phyloP scores from a whole-genome alignment of 73 alveolate species.

The Tetrahymena malaccensis region DNA sequence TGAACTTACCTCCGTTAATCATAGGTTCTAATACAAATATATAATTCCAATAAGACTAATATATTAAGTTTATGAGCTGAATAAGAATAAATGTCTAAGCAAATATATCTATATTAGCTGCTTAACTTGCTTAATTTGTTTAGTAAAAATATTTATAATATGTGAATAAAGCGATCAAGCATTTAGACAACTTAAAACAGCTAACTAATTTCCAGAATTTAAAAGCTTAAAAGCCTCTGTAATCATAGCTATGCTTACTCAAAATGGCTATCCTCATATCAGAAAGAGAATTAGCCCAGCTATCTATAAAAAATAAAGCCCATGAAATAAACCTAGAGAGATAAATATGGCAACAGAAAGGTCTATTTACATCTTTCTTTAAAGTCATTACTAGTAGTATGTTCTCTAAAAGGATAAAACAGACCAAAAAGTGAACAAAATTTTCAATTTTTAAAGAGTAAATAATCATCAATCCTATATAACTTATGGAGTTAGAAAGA shows the following conservation, averaged over 20 bases:
- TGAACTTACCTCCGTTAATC: background rate
- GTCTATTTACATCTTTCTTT: background rate
- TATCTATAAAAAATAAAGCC: background rate
- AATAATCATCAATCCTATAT: background rate
- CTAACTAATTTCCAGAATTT: background rate
- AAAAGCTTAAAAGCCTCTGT: background rate
- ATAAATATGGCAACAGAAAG: background rate
- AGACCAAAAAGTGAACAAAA: background rate
- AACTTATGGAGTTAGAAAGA: background rate
- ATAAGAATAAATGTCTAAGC: background rate
- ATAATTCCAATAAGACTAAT: background rate
- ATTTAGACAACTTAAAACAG: background rate
- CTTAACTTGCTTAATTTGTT: background rate
- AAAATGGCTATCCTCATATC: background rate
- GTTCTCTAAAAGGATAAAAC: background rate
- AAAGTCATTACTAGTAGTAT: background rate
- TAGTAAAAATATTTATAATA: background rate
- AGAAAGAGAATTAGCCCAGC: background rate
- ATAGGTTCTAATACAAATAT: background rate
- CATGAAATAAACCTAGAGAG: background rate
- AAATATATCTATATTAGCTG: background rate
- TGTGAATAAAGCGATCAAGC: background rate
- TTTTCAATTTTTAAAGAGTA: background rate
- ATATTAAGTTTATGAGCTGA: background rate
- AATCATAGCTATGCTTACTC: background rate